These are phyloP conservation scores for Calocybe gangraenosa DNA, from an alignment of 768 basidiomycete species.

Conservation along the genomic window DNA sequence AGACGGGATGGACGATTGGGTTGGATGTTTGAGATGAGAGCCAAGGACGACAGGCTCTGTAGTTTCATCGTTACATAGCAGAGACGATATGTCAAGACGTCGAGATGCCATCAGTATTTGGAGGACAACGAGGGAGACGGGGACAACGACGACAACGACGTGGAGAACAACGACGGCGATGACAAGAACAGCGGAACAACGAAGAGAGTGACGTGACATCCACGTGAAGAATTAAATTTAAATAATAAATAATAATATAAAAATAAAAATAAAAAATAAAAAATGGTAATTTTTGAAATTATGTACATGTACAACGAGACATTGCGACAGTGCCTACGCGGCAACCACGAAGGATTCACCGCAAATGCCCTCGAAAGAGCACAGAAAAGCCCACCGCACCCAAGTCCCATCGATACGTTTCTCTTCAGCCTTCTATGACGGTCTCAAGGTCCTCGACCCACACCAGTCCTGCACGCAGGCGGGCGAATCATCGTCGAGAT, in stretches of 20 bases:
- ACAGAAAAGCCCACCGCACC: conserved; percentile 60
- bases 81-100: conserved; percentile 72
- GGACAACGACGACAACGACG: conserved; percentile 4
- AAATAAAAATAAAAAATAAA: not conserved
- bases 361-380: conserved; percentile 18
- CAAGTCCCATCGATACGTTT: conserved; percentile 72
- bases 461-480: conserved; percentile 59
- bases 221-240: conserved; percentile 8
- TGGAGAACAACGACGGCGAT: conserved; percentile 1
- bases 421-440: conserved; percentile 81
- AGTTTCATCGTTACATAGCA: conserved; percentile 54
- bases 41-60: conserved; percentile 21
- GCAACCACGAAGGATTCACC: conserved; percentile 61
- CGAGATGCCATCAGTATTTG: conserved; percentile 53
- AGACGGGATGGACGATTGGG: conserved; percentile 16
- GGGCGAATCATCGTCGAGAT: conserved; percentile 84
- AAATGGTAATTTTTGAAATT: not conserved
- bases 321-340: conserved; percentile 78
- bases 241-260: conserved; percentile 3
- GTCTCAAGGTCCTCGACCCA: conserved; percentile 85
- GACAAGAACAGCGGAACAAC: conserved; percentile 1
- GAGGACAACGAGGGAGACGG: conserved; percentile 9
- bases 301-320: conserved; percentile 75
- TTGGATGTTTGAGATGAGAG: conserved; percentile 18
- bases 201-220: conserved; percentile 9